Conservation (phyloP, 2,329 filamentous ascomycete species). For the Bretziella fagacearum region DNA sequence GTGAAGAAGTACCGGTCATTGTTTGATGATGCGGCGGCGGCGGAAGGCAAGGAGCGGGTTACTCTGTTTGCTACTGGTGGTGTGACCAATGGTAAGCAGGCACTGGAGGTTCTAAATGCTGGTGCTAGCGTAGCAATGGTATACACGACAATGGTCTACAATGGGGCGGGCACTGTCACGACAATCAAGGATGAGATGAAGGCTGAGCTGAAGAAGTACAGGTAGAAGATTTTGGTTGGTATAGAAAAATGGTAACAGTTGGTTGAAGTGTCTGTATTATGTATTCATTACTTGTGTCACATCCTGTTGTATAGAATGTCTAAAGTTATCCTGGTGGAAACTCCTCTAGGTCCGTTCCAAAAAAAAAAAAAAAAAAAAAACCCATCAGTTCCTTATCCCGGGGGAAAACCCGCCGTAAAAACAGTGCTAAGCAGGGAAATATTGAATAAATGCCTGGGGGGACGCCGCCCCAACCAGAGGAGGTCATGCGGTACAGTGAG, state of each 20-base stretch:
- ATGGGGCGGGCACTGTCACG: constrained; percentile 46
- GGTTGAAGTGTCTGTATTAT: background rate
- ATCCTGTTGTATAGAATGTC: constrained; percentile 5
- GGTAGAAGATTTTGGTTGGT: background rate
- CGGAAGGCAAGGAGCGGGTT: constrained; percentile 36
- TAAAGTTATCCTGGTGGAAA: background rate
- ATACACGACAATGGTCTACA: constrained; percentile 60
- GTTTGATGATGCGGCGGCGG: constrained; percentile 34
- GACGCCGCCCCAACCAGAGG: background rate
- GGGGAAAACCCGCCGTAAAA: background rate
- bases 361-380: constrained; percentile 2
- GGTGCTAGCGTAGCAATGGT: constrained; percentile 84
- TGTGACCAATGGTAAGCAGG: constrained; percentile 76
- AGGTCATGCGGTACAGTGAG: background rate
- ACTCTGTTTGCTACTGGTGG: constrained; percentile 88
- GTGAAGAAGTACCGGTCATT: constrained; percentile 63
- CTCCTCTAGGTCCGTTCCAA: constrained; percentile 1
- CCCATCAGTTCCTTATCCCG: background rate
- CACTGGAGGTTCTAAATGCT: constrained; percentile 63
- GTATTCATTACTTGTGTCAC: background rate
- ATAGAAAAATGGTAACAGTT: constrained; percentile 1
- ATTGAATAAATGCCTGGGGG: background rate
- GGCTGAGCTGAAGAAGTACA: constrained; percentile 22
- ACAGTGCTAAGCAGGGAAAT: background rate
- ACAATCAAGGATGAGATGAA: constrained; percentile 48